phyloP scores from a whole-genome alignment of 192 early-diverging fungal genomes.

The Bifiguratus adelaidae region DNA sequence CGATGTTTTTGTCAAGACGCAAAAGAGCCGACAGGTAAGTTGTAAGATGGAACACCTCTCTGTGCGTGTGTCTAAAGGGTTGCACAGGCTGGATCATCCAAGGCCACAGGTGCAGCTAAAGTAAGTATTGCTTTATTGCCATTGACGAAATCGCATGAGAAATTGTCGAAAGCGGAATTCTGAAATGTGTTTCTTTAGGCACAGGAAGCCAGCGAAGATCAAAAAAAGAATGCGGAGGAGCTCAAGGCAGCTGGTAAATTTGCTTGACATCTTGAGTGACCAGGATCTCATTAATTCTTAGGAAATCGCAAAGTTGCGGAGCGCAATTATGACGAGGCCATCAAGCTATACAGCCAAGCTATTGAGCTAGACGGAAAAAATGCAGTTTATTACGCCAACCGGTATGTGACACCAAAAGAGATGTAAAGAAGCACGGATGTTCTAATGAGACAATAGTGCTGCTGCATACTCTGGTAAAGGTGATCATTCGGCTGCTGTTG shows the following conservation, averaged over 20 bases:
- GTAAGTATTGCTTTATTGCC: no score
- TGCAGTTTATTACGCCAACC: conserved; percentile 95
- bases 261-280: neutral
- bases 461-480: conserved; percentile 89
- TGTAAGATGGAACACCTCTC: conserved; percentile 9
- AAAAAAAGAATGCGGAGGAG: conserved; percentile 79
- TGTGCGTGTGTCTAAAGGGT: neutral
- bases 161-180: no score
- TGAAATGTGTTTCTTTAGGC: neutral
- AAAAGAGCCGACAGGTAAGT: conserved; percentile 48
- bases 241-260: conserved; percentile 56
- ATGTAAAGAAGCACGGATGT: neutral
- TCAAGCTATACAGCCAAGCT: conserved; percentile 83
- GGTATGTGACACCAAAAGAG: conserved; percentile 31
- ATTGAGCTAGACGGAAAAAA: conserved; percentile 74
- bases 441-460: conserved; percentile 41
- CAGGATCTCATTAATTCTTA: neutral
- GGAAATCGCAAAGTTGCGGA: conserved; percentile 77
- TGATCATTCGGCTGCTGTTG: conserved; percentile 78
- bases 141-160: no score
- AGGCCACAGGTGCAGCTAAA: no score
- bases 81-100: no score
- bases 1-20: conserved; percentile 80
- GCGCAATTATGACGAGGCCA: conserved; percentile 77
- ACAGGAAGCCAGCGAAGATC: conserved; percentile 29